Base-by-base conservation (phyloP, 306 rosid genomes). In the Medicago arabica region DNA sequence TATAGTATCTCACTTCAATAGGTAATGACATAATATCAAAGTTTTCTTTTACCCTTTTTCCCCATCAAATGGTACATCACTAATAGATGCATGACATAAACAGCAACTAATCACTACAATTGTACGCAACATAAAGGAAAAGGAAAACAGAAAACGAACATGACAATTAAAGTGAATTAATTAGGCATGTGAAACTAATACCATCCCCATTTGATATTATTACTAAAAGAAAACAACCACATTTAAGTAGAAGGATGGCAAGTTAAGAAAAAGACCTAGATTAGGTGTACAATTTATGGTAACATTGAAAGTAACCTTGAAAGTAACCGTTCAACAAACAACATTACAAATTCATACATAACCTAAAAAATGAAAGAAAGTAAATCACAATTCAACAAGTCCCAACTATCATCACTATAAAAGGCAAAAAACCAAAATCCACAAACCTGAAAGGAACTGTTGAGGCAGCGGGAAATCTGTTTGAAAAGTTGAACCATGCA, bases 401-500 rank as follows among this genome's bases (percentile, higher is more conserved):
- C 57, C 44, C 60, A 78, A 61, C 75, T 21, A 79, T 2, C 47
- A 63, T 13, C 70, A 50, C 13, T 75, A 70, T 41, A 67, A 46
- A 67, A 53, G 47, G 28, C 5, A 60, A 23, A 31, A 46, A 21
- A 21, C 39, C 6, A 23, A 40, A 41, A 11, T 71, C 43, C 74
- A 82, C 92, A 40, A 78, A 95, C 99, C 99, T 95, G 99, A 82
- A 95, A 92, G 78, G 84, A 67, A 79, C 96, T 95, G 69, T 88
- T 95, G 76, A 95, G 97, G 87, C 97, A 90, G 75, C 97, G 96
- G 9, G 92, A 90, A 80, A 95, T 88, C 93, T 90, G 97, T 71
- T 88, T 86, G 73, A 95, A 95, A 55, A 95, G 97, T 0, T 92
- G 99, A 72, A 95, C 97, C 99, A 92, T 92, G 82, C 97, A 92